Base-by-base conservation (phyloP, 164 flowering plant genomes). In the Liriodendron chinense region DNA sequence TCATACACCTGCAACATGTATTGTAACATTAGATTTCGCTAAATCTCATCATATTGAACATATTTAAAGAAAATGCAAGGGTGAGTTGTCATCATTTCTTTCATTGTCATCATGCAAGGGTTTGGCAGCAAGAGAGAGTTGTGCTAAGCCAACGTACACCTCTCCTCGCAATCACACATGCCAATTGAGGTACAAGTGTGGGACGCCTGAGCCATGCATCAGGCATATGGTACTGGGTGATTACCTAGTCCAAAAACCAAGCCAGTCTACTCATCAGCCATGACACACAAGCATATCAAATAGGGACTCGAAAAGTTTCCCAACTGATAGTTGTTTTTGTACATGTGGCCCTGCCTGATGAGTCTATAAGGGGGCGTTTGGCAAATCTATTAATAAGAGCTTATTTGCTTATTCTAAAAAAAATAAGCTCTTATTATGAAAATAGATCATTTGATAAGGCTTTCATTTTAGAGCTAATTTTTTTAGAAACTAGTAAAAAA, bases 1-100 rank as follows among this genome's bases (percentile, higher is more conserved):
- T 91, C 92, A 79, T 93, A 95, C 26, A 93, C 98, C 98, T 94
- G 77, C 25, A 72, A 28, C 67, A 64, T 9, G 67, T 26, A 67
- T 26, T n/a, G 5, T 16, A 16, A 28, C 14, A 67, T 21, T n/a
- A 9, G 47, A 67, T 28, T 26, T 28, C 9, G 69, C 47, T 14
- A 47, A 47, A 53, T 53, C 18, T 16, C 13, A 53, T 53, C 59
- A 1, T 3, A 16, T 53, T 13, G 9, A 53, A 53, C 59, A 53
- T 53, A 53, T 53, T 53, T 53, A 3, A 16, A 53, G 59, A 53
- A 12, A 53, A 53, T 53, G 18, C 59, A 53, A 53, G 16, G 43
- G 43, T 34, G 43, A 34, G 5, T 16, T 12, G 9, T 53, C 59
- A 53, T 53, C 13, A 12, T 53, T 12, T 53, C 59, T 16, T 53